Percentiles rank a stretch among this genome's conserved stretches.
These are phyloP conservation scores for Melanomma pulvis-pyrius DNA, from an alignment of 495 filamentous ascomycete species.

Conservation along the genomic window DNA sequence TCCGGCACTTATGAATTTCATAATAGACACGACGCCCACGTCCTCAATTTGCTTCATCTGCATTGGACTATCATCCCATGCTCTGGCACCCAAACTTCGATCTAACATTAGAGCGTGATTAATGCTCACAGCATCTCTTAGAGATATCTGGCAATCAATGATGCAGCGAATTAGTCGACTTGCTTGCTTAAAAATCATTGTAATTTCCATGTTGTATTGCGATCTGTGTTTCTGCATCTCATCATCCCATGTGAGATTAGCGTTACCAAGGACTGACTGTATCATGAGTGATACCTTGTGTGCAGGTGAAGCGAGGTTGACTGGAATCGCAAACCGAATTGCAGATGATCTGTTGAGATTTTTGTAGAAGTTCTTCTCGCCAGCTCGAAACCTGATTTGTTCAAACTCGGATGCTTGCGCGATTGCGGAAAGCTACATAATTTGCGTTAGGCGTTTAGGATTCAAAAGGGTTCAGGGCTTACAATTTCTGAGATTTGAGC, in stretches of 20 bases:
- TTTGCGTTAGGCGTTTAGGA: neutral
- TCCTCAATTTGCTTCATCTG: constrained; percentile 86
- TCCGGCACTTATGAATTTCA: constrained; percentile 73
- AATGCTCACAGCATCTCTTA: constrained; percentile 66
- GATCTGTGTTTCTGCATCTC: constrained; percentile 62
- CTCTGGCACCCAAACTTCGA: constrained; percentile 74
- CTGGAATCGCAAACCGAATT: constrained; percentile 79
- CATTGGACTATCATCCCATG: constrained; percentile 83
- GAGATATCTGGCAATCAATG: constrained; percentile 76
- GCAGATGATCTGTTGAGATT: constrained; percentile 75
- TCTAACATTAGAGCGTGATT: constrained; percentile 77
- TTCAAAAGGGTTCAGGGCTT: constrained; percentile 41
- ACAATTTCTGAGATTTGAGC: constrained; percentile 73
- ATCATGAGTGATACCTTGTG: constrained; percentile 91
- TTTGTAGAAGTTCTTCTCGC: constrained; percentile 76
- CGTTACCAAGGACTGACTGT: constrained; percentile 75
- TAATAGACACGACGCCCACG: constrained; percentile 75
- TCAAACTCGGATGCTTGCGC: constrained; percentile 77
- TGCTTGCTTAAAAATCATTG: constrained; percentile 70
- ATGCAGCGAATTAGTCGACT: constrained; percentile 80
- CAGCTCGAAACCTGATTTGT: constrained; percentile 72
- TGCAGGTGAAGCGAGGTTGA: constrained; percentile 66
- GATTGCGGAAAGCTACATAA: constrained; percentile 63
- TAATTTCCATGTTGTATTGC: constrained; percentile 70
- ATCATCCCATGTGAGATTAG: constrained; percentile 69